Evolutionary conservation across 345 rosid genomes (phyloP), one percentile per base, ranked within the genome.

Genomic region (Adansonia digitata): DNA sequence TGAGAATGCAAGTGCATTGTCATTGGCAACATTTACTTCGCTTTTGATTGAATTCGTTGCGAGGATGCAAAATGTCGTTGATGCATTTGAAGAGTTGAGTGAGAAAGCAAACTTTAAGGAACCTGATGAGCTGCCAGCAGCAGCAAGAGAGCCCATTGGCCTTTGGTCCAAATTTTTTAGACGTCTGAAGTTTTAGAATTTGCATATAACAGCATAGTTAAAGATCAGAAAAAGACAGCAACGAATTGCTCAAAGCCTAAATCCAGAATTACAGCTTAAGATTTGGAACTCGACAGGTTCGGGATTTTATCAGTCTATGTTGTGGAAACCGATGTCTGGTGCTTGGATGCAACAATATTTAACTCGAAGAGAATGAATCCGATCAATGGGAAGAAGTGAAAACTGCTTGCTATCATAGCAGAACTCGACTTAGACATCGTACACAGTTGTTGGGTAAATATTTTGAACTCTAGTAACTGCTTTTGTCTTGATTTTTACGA

Each of bases 41-140:
- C 91, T 89, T 31, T 78, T 94, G 75, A 91, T 92, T 26, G 98
- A 94, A 78, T 92, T 92, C 14, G 94, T 94, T 14, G 97, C 97
- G 40, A 83, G 97, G 86, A 83, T 92, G 69, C 88, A 91, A 72
- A 86, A 91, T 42, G 82, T 94, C n/a, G 95, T 91, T 0, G 82
- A 89, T 26, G 40, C 92, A 0, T 94, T 94, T 42, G 77, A 88
- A 74, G 97, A 89, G 75, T 75, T 92, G 74, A 86, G 98, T 49
- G 64, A 78, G 77, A 84, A 78, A 57, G 97, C 97, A 2, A 85
- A 84, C 11, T 94, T 88, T 59, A 91, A 84, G 75, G 97, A 92
- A 46, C 90, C 92, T 2, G 79, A 67, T 49, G 85, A 82, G 75
- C 76, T 56, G 20, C 76, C 77, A 0, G 77, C 67, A 1, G 74